Evolutionary conservation across 257 asterid species (phyloP).

Genomic region (Solanum pennellii): DNA sequence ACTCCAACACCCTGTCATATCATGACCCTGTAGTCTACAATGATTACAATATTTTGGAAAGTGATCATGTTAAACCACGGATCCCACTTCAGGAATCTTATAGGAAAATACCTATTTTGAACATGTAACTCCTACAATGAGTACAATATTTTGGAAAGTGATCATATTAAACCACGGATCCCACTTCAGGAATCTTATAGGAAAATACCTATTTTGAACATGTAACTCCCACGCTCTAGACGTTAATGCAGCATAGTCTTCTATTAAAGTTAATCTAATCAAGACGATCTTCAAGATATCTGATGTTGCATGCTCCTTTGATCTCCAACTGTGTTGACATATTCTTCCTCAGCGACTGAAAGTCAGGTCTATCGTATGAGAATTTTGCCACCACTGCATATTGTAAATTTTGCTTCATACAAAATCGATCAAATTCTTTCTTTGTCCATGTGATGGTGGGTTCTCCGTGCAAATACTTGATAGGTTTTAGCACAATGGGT

Average conservation of each 20-base stretch:
- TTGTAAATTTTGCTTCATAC: not conserved
- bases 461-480: not conserved
- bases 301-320: not conserved
- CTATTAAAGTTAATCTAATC: not conserved
- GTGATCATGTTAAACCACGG: not conserved
- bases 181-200: not conserved
- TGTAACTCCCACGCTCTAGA: not conserved
- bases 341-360: not conserved
- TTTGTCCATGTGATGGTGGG: not conserved
- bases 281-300: not conserved
- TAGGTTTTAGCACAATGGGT: not conserved
- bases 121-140: not conserved
- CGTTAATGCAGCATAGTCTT: not conserved
- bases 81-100: not conserved
- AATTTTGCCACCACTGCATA: not conserved
- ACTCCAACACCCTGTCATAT: not conserved
- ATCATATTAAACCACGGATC: not conserved
- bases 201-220: not conserved
- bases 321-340: not conserved
- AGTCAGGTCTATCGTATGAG: not conserved
- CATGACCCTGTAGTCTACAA: not conserved
- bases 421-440: not conserved
- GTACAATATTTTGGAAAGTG: not conserved
- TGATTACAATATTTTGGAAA: not conserved
- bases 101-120: not conserved